phyloP scores from a whole-genome alignment of 495 filamentous ascomycete genomes.

The Neurospora intermedia region DNA sequence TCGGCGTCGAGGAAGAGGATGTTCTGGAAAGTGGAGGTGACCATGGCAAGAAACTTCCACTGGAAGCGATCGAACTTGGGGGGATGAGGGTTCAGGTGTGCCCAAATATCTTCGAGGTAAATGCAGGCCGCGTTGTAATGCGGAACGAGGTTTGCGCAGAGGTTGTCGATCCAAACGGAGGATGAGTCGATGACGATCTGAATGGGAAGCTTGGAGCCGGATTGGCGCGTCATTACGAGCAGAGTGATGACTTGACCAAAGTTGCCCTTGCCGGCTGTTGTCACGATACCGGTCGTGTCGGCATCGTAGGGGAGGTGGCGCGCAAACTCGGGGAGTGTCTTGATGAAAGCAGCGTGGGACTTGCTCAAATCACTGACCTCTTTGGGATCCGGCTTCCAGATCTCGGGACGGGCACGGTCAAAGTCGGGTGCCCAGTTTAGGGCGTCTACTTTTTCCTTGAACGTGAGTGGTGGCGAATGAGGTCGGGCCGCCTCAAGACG shows the following conservation, averaged over 20 bases:
- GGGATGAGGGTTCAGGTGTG: background rate
- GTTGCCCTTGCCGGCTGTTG: conserved; percentile 22
- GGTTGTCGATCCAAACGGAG: conserved; percentile 36
- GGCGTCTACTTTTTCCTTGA: background rate
- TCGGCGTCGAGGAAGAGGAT: conserved; percentile 56
- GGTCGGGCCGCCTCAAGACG: conserved; percentile 6
- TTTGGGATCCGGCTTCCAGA: background rate
- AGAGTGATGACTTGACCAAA: conserved; percentile 32
- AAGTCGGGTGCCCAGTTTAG: conserved; percentile 6
- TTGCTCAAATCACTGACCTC: background rate
- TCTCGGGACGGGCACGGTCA: background rate
- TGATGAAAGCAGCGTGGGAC: conserved; percentile 35
- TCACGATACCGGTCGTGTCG: conserved; percentile 45
- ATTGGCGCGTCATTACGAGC: conserved; percentile 47
- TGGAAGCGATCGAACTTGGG: conserved; percentile 34
- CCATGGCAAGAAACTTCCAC: conserved; percentile 49
- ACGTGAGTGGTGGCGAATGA: background rate
- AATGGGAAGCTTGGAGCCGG: conserved; percentile 45
- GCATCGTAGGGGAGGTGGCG: conserved; percentile 33
- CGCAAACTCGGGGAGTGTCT: conserved; percentile 22
- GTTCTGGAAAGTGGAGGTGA: conserved; percentile 50
- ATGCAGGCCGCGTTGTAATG: conserved; percentile 42
- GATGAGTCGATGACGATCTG: conserved; percentile 46
- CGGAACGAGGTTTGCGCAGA: conserved; percentile 45
- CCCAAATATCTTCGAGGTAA: conserved; percentile 10